These are phyloP conservation scores for Paecilomyces sp. DNA, from an alignment of 2,329 filamentous ascomycete species.

Conservation along the genomic window DNA sequence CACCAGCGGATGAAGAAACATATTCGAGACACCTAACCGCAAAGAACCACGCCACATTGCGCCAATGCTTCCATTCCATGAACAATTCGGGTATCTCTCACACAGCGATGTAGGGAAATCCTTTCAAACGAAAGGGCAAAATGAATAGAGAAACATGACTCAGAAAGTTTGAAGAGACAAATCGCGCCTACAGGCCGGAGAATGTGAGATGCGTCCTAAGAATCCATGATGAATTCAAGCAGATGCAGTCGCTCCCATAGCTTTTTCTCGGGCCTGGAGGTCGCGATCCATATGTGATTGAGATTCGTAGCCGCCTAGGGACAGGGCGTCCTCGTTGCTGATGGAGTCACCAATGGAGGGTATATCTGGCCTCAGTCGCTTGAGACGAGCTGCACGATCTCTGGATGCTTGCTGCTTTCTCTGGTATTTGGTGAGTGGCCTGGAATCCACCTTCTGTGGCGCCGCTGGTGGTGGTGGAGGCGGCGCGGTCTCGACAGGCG, in stretches of 20 bases:
- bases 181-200: neutral
- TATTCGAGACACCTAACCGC: neutral
- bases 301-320: conserved; percentile 22
- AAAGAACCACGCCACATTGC: neutral
- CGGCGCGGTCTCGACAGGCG: conserved; percentile 11
- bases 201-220: conserved; percentile 1
- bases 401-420: conserved; percentile 17
- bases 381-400: conserved; percentile 23
- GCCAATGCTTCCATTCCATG: conserved; percentile 1
- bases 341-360: conserved; percentile 17
- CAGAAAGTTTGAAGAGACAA: neutral
- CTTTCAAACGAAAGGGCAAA: conserved; percentile 2
- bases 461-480: conserved; percentile 5
- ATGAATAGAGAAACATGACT: neutral
- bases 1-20: neutral
- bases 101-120: conserved; percentile 4
- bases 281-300: conserved; percentile 26
- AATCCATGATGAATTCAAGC: neutral
- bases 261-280: conserved; percentile 17
- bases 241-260: conserved; percentile 1
- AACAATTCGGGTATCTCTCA: conserved; percentile 15
- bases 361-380: conserved; percentile 22
- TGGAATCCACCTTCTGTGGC: conserved; percentile 2
- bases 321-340: conserved; percentile 21
- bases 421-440: conserved; percentile 17